A percentile compares a stretch with the other conserved stretches of the same genome.
Evolutionary conservation across 495 filamentous ascomycete genomes (phyloP).

Genomic region (Letharia columbiana): DNA sequence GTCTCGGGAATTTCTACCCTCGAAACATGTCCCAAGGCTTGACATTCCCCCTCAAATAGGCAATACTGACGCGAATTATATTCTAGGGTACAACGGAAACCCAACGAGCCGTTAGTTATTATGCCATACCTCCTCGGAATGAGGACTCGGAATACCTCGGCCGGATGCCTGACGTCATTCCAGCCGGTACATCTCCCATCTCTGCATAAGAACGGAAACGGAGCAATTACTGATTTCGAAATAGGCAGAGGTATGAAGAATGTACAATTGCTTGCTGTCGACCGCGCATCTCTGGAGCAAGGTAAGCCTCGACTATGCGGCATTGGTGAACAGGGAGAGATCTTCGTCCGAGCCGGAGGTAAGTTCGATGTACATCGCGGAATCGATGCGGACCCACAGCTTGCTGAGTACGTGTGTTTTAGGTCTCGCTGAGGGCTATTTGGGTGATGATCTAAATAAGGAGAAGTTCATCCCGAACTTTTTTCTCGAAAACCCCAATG

Average conservation of each 20-base stretch:
- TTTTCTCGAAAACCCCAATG: conserved; percentile 63
- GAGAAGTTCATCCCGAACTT: conserved; percentile 83
- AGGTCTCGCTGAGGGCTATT: conserved; percentile 72
- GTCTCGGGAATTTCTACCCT: no score
- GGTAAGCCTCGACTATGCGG: conserved; percentile 47
- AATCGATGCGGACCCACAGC: not conserved
- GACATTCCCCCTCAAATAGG: no score
- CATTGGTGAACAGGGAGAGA: conserved; percentile 47
- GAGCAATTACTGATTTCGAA: not conserved
- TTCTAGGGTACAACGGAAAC: conserved; percentile 51
- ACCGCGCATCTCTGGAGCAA: conserved; percentile 53
- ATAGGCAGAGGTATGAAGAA: conserved; percentile 64
- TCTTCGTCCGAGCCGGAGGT: conserved; percentile 80
- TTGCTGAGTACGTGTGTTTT: not conserved
- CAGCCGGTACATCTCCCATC: conserved; percentile 49
- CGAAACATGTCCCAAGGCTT: not conserved
- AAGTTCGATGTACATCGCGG: not conserved
- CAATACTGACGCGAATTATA: no score
- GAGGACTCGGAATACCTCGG: conserved; percentile 62
- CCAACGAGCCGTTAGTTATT: conserved; percentile 79
- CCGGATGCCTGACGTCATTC: conserved; percentile 67
- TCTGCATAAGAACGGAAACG: not conserved
- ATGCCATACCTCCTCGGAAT: conserved; percentile 64
- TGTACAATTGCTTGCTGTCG: conserved; percentile 86
- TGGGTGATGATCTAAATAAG: conserved; percentile 61